Conservation (phyloP, 1,284 basidiomycete genomes). For the Flammula alnicola region DNA sequence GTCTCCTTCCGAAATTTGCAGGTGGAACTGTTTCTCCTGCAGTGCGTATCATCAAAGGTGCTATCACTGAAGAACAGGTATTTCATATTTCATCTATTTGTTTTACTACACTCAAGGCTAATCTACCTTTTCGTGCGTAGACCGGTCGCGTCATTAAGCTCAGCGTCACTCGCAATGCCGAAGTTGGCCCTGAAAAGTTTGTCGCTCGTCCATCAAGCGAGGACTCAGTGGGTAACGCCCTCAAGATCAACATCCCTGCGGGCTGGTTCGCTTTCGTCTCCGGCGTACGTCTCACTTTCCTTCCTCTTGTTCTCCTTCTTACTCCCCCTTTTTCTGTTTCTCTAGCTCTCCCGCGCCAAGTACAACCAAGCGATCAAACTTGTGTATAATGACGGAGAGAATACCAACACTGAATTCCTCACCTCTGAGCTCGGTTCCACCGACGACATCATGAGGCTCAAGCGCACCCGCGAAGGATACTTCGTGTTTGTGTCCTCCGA, state of each 20-base stretch:
- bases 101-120: not conserved
- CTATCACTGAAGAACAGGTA: constrained; percentile 1
- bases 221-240: not conserved
- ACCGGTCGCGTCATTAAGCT: constrained; percentile 4
- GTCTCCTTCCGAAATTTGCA: constrained; percentile 3
- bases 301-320: not conserved
- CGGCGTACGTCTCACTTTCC: not conserved
- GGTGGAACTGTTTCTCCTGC: constrained; percentile 2
- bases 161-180: constrained; percentile 1
- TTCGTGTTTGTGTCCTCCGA: constrained; percentile 1
- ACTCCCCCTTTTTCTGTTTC: too few relatives aligned
- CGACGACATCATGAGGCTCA: constrained; percentile 8
- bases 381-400: not conserved
- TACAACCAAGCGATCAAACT: constrained; percentile 6
- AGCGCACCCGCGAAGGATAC: constrained; percentile 1
- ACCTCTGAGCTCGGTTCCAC: constrained; percentile 2
- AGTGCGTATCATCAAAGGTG: not conserved
- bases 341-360: constrained; percentile 1
- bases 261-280: constrained; percentile 5
- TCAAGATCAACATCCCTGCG: constrained; percentile 3
- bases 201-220: constrained; percentile 1
- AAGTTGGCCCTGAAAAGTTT: constrained; percentile 5
- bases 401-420: constrained; percentile 4
- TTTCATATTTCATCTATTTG: not conserved
- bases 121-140: not conserved